Evolutionary conservation across 2,329 filamentous ascomycete species (phyloP), one percentile per base, ranked within the genome.

Genomic region (Neonectria punicea): DNA sequence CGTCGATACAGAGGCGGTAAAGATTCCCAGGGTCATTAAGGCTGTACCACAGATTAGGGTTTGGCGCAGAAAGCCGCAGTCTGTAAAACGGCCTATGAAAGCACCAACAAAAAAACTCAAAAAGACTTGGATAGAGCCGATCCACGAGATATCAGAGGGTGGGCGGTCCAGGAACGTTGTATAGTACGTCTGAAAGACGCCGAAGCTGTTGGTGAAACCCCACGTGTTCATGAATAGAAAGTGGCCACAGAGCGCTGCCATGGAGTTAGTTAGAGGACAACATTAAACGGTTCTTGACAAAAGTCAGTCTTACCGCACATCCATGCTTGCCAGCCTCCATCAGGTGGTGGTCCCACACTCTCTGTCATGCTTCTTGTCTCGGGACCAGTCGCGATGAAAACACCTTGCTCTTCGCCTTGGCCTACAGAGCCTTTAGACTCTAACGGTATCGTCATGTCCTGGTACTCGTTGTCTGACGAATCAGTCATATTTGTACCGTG

Each of bases 131-230:
- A 61, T 20, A 3, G 51, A 34, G 13, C 58, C 58, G 14, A 61
- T 55, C 58, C 58, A 55, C 7, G 58, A 61, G 43, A 61, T 32
- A 13, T 61, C 13, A 9, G 46, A 50, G 2, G 51, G 51, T 7
- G 58, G 47, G 36, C 34, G 34, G 10, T 36, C 43, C 1, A 61
- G 51, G 18, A 49, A 39, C 16, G 28, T 32, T 5, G 51, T 43
- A 16, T 61, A 61, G 32, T 61, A 55, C 4, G 51, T 20, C 11
- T 61, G 51, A 28, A 61, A 61, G 5, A 61, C 43, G 3, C 58
- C 58, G 20, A 55, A 61, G n/a, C 43, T 50, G 32, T 55, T 55
- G 41, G 50, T 55, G 18, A 55, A 43, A 16, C 58, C 58, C 58
- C 58, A 61, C 1, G 58, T 61, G 39, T 54, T 61, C 28, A 51